Evolutionary conservation across 495 filamentous ascomycete genomes (phyloP).

Genomic region (Trichodelitschia bisporula): DNA sequence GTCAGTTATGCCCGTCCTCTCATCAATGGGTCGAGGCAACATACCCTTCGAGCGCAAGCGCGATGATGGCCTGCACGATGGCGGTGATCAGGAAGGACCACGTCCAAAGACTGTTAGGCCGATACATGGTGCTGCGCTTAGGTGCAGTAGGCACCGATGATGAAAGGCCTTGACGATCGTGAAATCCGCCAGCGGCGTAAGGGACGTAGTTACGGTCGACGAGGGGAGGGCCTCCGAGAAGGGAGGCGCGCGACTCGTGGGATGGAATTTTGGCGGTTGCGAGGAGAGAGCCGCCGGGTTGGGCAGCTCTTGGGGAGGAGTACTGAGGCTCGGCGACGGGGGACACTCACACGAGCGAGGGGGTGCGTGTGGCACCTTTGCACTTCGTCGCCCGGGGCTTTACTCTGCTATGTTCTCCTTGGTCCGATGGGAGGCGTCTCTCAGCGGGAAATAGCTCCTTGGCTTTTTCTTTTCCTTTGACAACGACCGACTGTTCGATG

Average conservation of each 20-base stretch:
- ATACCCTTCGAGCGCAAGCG: conserved; percentile 67
- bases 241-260: conserved; percentile 36
- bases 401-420: no score
- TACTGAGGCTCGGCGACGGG: no score
- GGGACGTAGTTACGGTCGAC: conserved; percentile 24
- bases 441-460: no score
- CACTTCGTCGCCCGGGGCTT: no score
- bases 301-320: background rate
- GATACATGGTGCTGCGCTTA: conserved; percentile 27
- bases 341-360: no score
- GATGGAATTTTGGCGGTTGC: conserved; percentile 28
- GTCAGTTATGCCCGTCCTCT: conserved; percentile 22
- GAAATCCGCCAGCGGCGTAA: conserved; percentile 23
- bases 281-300: background rate
- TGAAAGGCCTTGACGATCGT: conserved; percentile 28
- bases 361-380: no score
- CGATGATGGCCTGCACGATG: conserved; percentile 48
- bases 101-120: conserved; percentile 64
- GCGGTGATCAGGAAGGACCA: conserved; percentile 61
- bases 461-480: no score
- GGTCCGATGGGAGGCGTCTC: no score
- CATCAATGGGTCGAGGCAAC: conserved; percentile 13
- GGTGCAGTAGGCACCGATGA: conserved; percentile 8
- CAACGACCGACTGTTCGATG: no score
- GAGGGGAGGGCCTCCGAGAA: conserved; percentile 31